Conservation (phyloP, 345 rosid species). For the Citrus hindsii region DNA sequence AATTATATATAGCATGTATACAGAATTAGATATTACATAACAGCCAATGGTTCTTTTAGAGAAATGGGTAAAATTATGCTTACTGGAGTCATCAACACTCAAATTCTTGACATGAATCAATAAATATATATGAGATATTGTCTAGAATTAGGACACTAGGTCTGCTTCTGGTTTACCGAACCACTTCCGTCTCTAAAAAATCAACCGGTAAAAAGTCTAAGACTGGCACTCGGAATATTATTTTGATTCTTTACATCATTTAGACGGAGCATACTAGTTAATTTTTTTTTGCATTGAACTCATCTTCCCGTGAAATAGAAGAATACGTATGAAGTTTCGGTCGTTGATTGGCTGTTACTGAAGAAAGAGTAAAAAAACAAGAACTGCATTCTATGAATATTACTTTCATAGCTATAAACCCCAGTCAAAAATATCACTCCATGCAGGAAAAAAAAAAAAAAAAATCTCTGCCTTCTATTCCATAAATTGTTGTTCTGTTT, state of each 20-base stretch:
- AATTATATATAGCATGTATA: neutral
- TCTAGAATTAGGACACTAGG: neutral
- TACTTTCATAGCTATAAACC: no score
- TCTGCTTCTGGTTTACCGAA: neutral
- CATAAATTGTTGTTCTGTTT: neutral
- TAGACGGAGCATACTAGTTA: neutral
- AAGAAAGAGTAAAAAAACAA: no score
- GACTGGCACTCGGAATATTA: no score
- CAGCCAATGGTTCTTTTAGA: neutral
- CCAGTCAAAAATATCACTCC: no score
- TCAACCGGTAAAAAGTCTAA: no score
- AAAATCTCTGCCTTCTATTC: neutral
- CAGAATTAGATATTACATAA: neutral
- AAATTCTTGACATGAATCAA: neutral
- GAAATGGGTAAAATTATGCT: neutral
- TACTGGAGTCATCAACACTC: neutral
- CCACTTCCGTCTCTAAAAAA: no score
- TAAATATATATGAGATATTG: neutral
- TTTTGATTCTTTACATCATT: neutral
- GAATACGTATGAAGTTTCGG: neutral
- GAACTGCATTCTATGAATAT: no score
- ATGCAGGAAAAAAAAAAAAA: neutral
- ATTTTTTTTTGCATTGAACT: neutral
- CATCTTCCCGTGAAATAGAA: neutral
- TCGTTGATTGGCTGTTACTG: no score